Conservation (phyloP, 202 grass and related monocot species). For the Bolboschoenoplectus hybrid region DNA sequence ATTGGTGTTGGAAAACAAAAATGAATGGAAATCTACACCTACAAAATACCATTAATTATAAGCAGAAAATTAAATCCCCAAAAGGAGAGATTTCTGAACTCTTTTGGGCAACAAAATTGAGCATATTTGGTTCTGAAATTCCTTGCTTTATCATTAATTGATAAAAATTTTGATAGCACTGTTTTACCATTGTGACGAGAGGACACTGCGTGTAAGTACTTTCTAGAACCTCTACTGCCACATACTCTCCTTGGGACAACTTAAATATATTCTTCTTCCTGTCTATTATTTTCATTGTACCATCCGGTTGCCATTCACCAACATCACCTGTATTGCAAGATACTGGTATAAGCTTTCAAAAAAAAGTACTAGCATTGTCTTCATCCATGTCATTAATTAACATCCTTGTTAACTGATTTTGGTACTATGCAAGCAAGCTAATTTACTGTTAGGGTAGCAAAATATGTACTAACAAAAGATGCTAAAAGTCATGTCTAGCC, state of each 20-base stretch:
- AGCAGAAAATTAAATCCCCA: not conserved
- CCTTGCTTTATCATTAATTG: not conserved
- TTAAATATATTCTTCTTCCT: slow-evolving; percentile 99
- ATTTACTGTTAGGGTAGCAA: not conserved
- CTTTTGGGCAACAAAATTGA: not conserved
- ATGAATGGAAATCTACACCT: not conserved
- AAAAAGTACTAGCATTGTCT: not conserved
- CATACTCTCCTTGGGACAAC: slow-evolving; percentile 95
- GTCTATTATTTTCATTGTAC: slow-evolving; percentile 93
- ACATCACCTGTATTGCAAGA: slow-evolving; percentile 63
- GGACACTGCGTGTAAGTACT: slow-evolving; percentile 75
- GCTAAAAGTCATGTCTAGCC: not conserved
- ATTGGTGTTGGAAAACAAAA: not conserved
- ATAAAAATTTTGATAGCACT: not conserved
- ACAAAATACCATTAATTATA: not conserved
- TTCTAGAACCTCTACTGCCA: slow-evolving; percentile 86
- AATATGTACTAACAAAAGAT: not conserved
- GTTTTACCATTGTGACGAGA: slow-evolving; percentile 52
- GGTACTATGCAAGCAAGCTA: not conserved
- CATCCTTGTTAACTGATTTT: slow-evolving; percentile 2
- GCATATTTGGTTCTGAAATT: not conserved
- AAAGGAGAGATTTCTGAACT: slow-evolving; percentile 11
- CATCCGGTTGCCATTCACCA: slow-evolving; percentile 90
- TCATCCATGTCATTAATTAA: slow-evolving; percentile 15
- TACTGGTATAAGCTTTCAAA: not conserved